These are phyloP conservation scores for Heimioporus punctisporus DNA, from an alignment of 1,284 basidiomycete species.

Conservation along the genomic window DNA sequence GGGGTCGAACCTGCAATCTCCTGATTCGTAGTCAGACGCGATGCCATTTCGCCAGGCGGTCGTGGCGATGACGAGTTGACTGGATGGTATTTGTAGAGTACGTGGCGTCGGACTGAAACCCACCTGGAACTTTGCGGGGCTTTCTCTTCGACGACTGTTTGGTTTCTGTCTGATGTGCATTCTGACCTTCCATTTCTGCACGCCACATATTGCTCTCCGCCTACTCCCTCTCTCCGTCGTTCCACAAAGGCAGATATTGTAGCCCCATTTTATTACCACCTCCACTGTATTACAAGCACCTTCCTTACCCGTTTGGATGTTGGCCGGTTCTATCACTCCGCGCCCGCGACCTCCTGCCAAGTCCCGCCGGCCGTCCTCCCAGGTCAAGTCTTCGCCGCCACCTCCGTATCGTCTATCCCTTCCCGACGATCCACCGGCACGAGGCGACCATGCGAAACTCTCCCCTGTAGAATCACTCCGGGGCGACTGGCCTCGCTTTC, in stretches of 20 bases:
- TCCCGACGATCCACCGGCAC: slow-evolving; percentile 13
- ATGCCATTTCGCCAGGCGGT: slow-evolving; percentile 70
- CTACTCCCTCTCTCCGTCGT: slow-evolving; percentile 6
- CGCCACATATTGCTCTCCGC: background rate
- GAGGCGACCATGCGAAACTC: slow-evolving; percentile 10
- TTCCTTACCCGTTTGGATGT: slow-evolving; percentile 38
- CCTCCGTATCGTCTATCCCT: slow-evolving; percentile 50
- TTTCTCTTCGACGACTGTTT: background rate
- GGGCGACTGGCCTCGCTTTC: slow-evolving; percentile 9
- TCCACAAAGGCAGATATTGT: no score
- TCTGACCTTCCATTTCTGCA: slow-evolving; percentile 1
- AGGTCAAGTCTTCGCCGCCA: slow-evolving; percentile 47
- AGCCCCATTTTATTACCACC: no score
- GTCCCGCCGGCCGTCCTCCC: slow-evolving; percentile 45
- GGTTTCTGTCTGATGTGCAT: slow-evolving; percentile 24
- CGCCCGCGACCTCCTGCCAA: slow-evolving; percentile 65
- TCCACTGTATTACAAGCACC: slow-evolving; percentile 1
- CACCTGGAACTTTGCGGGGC: slow-evolving; percentile 17
- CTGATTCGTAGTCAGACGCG: slow-evolving; percentile 73
- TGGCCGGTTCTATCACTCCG: slow-evolving; percentile 46
- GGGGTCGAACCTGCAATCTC: slow-evolving; percentile 68
- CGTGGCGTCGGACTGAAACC: slow-evolving; percentile 11
- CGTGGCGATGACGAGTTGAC: slow-evolving; percentile 12
- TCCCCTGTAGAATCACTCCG: slow-evolving; percentile 7
- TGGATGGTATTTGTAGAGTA: background rate